Percentiles rank a stretch among this genome's conserved stretches.
Conservation (phyloP, 2,329 filamentous ascomycete species). For the Botrytis squamosa region DNA sequence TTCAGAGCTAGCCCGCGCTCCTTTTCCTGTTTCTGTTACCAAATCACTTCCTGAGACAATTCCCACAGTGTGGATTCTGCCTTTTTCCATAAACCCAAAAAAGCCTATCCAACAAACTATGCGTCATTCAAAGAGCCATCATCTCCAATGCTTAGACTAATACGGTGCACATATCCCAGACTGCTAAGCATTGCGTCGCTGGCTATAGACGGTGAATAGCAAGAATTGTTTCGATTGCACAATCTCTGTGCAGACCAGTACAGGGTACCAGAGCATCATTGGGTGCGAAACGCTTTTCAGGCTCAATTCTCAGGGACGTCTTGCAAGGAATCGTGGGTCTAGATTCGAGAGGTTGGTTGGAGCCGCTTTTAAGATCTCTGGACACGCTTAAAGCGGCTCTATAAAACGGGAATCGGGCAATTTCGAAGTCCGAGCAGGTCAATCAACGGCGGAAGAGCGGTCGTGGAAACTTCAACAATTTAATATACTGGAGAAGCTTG, state of each 20-base stretch:
- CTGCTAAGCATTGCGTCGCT: not conserved
- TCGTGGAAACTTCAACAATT: not conserved
- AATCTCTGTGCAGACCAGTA: not conserved
- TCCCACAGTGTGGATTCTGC: not conserved
- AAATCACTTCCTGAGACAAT: not conserved
- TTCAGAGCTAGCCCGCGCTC: not conserved
- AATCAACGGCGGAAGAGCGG: not conserved
- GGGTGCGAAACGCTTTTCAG: no score
- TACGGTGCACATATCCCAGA: not conserved
- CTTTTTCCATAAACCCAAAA: not conserved
- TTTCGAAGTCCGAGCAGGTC: not conserved
- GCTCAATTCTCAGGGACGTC: not conserved
- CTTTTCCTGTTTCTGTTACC: not conserved
- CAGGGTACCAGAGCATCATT: no score
- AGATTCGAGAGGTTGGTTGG: not conserved
- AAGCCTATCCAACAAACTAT: not conserved
- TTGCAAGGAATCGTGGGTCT: not conserved
- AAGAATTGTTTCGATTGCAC: not conserved
- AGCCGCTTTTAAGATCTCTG: not conserved
- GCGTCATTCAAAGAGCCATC: not conserved
- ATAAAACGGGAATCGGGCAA: not conserved
- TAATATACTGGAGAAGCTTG: not conserved
- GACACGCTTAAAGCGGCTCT: not conserved
- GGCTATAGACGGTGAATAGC: not conserved
- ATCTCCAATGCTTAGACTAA: not conserved